These are phyloP conservation scores for Pulveroboletus sp. DNA, from an alignment of 768 basidiomycete genomes.

Conservation along the genomic window DNA sequence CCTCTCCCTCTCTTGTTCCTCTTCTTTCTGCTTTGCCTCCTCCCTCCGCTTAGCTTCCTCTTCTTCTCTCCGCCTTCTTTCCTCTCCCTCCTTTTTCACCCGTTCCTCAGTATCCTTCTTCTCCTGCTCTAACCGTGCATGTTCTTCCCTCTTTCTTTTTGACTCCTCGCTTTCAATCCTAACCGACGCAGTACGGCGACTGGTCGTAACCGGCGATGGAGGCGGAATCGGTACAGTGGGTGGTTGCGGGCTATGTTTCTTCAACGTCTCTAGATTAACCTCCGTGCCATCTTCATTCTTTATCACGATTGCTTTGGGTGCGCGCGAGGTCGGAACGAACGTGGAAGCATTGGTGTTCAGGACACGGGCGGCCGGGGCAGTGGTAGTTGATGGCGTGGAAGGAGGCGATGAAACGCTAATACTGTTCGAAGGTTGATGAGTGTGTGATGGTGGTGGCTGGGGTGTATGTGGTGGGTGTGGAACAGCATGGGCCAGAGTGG, in stretches of 20 bases:
- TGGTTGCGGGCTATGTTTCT: slow-evolving; percentile 42
- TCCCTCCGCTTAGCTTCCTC: slow-evolving; percentile 41
- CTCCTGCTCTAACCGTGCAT: slow-evolving; percentile 38
- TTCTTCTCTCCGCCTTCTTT: slow-evolving; percentile 38
- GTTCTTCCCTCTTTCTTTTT: slow-evolving; percentile 44
- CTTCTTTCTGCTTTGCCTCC: slow-evolving; percentile 38
- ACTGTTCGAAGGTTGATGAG: slow-evolving; percentile 42
- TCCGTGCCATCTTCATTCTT: slow-evolving; percentile 64
- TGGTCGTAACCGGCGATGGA: slow-evolving; percentile 27
- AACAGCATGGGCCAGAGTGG: slow-evolving; percentile 58
- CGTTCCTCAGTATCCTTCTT: slow-evolving; percentile 37
- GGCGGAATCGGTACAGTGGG: slow-evolving; percentile 38
- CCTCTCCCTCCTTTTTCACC: slow-evolving; percentile 33
- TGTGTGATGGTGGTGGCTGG: slow-evolving; percentile 41
- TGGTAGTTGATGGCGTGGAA: slow-evolving; percentile 57
- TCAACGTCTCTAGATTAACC: slow-evolving; percentile 53
- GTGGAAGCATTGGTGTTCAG: slow-evolving; percentile 61
- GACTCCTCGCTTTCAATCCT: slow-evolving; percentile 64
- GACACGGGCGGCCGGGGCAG: slow-evolving; percentile 35
- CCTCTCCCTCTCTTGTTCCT: slow-evolving; percentile 27
- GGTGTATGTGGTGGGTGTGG: slow-evolving; percentile 43
- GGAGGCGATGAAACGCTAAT: slow-evolving; percentile 54
- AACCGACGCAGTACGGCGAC: slow-evolving; percentile 35
- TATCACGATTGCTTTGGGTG: slow-evolving; percentile 46
- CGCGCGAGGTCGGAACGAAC: slow-evolving; percentile 54